Evolutionary conservation across 176 grass and related monocot genomes (phyloP).

Genomic region (Stipa capillata): DNA sequence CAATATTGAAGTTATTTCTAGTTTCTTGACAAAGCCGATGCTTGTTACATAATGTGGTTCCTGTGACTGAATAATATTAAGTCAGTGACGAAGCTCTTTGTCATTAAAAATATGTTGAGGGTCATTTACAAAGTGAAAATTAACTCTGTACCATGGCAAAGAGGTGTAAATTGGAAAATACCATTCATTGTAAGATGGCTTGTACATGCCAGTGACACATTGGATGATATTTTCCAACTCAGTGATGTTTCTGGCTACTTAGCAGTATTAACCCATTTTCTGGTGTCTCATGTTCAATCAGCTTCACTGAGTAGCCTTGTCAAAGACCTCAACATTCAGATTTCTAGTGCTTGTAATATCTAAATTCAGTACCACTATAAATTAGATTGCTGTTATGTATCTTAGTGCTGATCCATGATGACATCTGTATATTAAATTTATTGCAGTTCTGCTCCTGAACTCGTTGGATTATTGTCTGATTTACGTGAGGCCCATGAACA

Average conservation of each 20-base stretch:
- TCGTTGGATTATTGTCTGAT: slow-evolving; percentile 79
- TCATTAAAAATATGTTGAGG: background rate
- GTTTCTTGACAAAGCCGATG: background rate
- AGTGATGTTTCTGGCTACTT: background rate
- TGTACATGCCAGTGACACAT: background rate
- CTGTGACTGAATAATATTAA: background rate
- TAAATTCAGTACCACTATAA: background rate
- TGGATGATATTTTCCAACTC: background rate
- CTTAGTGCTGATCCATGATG: background rate
- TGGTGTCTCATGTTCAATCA: background rate
- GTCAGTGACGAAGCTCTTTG: background rate
- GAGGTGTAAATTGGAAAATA: background rate
- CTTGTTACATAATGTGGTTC: background rate
- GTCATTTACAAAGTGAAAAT: background rate
- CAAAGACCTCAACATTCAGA: background rate
- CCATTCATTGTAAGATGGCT: background rate
- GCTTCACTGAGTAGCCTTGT: background rate
- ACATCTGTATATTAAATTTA: slow-evolving; percentile 22
- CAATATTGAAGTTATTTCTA: background rate
- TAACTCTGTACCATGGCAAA: background rate
- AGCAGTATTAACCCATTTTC: background rate
- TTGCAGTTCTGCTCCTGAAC: slow-evolving; percentile 83
- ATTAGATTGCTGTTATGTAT: background rate
- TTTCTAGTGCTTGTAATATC: slow-evolving; percentile 4
- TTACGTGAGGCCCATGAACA: slow-evolving; percentile 65